Conservation (phyloP, 371 early-diverging fungal species). For the Mucor circinelloides region DNA sequence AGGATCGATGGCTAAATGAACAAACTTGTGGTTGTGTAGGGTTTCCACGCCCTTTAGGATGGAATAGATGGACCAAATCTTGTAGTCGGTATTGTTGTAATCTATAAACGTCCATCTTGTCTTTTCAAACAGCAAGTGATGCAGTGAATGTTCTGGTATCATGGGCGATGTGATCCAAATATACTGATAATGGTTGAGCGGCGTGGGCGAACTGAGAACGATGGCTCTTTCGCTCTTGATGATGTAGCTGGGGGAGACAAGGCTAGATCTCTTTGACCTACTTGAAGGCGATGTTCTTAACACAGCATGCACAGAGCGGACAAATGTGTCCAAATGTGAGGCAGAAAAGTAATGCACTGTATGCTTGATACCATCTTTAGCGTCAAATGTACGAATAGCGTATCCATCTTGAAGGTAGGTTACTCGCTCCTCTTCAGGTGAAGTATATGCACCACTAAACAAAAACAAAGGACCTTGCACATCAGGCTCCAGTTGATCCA, state of each 20-base stretch:
- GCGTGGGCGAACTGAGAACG: slow-evolving; percentile 18
- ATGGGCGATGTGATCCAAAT: slow-evolving; percentile 32
- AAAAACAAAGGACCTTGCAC: slow-evolving; percentile 3
- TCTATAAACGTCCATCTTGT: slow-evolving; percentile 4
- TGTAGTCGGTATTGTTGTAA: slow-evolving; percentile 9
- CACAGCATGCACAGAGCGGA: slow-evolving; percentile 17
- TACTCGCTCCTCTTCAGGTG: slow-evolving; percentile 6
- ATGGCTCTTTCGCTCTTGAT: slow-evolving; percentile 21
- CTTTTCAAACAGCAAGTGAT: slow-evolving; percentile 7
- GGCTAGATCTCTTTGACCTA: not conserved
- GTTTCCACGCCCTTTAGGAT: slow-evolving; percentile 15
- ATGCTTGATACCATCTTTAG: slow-evolving; percentile 6
- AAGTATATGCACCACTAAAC: slow-evolving; percentile 19
- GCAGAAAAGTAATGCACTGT: slow-evolving; percentile 27
- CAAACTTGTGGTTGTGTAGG: slow-evolving; percentile 14
- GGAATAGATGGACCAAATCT: slow-evolving; percentile 20
- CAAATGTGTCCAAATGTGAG: slow-evolving; percentile 7
- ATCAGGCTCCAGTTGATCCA: slow-evolving; percentile 21
- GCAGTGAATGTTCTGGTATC: slow-evolving; percentile 16
- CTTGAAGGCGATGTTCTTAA: not conserved
- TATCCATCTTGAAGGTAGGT: slow-evolving; percentile 3
- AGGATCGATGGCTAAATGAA: slow-evolving; percentile 18
- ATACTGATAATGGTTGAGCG: slow-evolving; percentile 16
- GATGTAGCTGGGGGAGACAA: not conserved
- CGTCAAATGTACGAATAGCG: slow-evolving; percentile 18